These are phyloP conservation scores for Kwoniella europaea DNA, from an alignment of 768 basidiomycete genomes.

Conservation along the genomic window DNA sequence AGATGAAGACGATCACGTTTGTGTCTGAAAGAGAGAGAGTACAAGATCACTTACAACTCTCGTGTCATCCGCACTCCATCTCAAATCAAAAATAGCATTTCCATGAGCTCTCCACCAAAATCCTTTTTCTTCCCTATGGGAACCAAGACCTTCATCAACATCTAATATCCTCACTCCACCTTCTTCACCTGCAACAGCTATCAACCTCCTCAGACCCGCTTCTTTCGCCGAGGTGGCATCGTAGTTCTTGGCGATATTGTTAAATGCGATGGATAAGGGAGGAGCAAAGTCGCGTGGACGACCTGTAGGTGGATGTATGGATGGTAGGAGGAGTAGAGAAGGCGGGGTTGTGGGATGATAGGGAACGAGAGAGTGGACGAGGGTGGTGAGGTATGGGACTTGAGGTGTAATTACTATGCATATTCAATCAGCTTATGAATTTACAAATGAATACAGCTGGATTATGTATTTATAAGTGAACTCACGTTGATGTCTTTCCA, in stretches of 20 bases:
- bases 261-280: slow-evolving; percentile 41
- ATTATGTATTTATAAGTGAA: neutral
- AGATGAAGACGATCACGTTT: neutral
- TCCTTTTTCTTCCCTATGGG: slow-evolving; percentile 44
- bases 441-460: neutral
- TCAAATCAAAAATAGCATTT: slow-evolving; percentile 56
- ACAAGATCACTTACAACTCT: slow-evolving; percentile 35
- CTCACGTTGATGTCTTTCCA: slow-evolving; percentile 1
- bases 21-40: neutral
- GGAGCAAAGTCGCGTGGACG: slow-evolving; percentile 46
- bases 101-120: slow-evolving; percentile 53
- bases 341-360: slow-evolving; percentile 36
- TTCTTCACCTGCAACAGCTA: slow-evolving; percentile 51
- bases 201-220: slow-evolving; percentile 31
- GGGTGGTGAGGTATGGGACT: slow-evolving; percentile 27
- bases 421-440: neutral
- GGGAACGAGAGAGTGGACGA: slow-evolving; percentile 30
- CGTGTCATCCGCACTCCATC: slow-evolving; percentile 52
- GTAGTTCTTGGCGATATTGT: slow-evolving; percentile 34
- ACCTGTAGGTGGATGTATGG: slow-evolving; percentile 41
- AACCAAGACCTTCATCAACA: slow-evolving; percentile 44
- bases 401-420: slow-evolving; percentile 12
- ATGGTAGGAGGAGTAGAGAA: slow-evolving; percentile 42
- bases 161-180: slow-evolving; percentile 49
- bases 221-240: slow-evolving; percentile 27